Evolutionary conservation across 2,329 filamentous ascomycete genomes (phyloP).

Genomic region (Chrysoporthe austroafricana): DNA sequence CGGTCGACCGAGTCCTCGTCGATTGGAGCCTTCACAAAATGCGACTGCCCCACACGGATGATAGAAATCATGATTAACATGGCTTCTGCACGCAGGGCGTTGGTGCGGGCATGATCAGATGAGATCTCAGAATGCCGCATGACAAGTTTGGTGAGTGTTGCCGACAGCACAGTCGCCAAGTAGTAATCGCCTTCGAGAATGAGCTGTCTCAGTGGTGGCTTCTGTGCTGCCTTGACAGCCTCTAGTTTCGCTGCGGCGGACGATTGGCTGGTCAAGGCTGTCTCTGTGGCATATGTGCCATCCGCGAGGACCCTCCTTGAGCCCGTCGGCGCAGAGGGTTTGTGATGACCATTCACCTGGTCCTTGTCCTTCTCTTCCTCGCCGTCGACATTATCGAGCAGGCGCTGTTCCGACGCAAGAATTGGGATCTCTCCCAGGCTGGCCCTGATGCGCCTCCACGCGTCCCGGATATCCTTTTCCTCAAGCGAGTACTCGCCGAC

Average conservation of each 20-base stretch:
- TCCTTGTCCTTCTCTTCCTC: constrained; percentile 60
- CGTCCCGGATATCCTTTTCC: constrained; percentile 90
- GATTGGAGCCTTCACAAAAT: constrained; percentile 95
- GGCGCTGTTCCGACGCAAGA: constrained; percentile 87
- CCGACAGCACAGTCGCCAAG: constrained; percentile 90
- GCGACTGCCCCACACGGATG: constrained; percentile 96
- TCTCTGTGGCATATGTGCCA: constrained; percentile 97
- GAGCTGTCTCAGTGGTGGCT: constrained; percentile 90
- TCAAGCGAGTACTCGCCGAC: constrained; percentile 96
- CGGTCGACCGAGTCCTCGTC: constrained; percentile 98
- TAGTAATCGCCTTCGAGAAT: constrained; percentile 98
- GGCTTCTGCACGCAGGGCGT: constrained; percentile 90
- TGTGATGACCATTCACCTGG: constrained; percentile 82
- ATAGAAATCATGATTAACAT: constrained; percentile 99
- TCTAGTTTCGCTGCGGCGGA: constrained; percentile 89
- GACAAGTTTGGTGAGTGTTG: constrained; percentile 93
- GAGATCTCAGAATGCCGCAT: constrained; percentile 97
- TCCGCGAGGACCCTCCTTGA: constrained; percentile 93
- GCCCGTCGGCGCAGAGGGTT: constrained; percentile 74
- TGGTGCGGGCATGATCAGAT: constrained; percentile 81
- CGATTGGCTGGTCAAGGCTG: constrained; percentile 89
- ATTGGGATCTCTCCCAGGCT: constrained; percentile 97
- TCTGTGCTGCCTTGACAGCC: constrained; percentile 95
- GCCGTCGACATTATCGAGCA: constrained; percentile 83
- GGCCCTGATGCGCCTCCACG: constrained; percentile 93